phyloP scores from a whole-genome alignment of 257 asterid species.

The Nicotiana paniculata region DNA sequence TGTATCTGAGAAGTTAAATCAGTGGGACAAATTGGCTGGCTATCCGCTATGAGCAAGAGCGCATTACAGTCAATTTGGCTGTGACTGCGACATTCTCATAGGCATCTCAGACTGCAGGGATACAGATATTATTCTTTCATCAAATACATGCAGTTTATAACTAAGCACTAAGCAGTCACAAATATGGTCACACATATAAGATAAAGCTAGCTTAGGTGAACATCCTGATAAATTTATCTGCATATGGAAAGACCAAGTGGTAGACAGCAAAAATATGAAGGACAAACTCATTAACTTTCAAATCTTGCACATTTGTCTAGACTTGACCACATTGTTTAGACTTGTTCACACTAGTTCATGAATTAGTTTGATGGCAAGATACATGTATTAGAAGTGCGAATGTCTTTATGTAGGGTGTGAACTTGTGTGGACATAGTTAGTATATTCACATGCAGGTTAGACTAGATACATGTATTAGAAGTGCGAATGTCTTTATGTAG shows the following conservation, averaged over 20 bases:
- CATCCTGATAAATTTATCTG: neutral
- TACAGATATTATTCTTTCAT: neutral
- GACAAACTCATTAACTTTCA: neutral
- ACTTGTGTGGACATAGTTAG: no score
- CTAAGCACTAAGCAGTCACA: no score
- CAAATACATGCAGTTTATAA: slow-evolving; percentile 9
- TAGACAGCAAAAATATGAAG: neutral
- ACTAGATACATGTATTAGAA: no score
- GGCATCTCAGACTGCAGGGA: neutral
- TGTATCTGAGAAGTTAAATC: slow-evolving; percentile 16
- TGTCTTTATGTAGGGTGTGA: no score
- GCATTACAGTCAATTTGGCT: slow-evolving; percentile 8
- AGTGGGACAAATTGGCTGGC: slow-evolving; percentile 33
- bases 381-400: no score
- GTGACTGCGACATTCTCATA: neutral
- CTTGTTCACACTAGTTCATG: no score
- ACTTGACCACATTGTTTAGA: no score
- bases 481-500: no score
- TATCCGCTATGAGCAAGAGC: slow-evolving; percentile 18
- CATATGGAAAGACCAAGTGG: neutral
- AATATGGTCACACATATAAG: neutral
- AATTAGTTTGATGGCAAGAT: no score
- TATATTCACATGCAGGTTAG: no score
- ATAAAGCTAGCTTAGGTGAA: neutral
- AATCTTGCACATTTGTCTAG: neutral